Base-by-base conservation (phyloP, 352 stramenopile genomes). In the Peronosclerospora sorghi region DNA sequence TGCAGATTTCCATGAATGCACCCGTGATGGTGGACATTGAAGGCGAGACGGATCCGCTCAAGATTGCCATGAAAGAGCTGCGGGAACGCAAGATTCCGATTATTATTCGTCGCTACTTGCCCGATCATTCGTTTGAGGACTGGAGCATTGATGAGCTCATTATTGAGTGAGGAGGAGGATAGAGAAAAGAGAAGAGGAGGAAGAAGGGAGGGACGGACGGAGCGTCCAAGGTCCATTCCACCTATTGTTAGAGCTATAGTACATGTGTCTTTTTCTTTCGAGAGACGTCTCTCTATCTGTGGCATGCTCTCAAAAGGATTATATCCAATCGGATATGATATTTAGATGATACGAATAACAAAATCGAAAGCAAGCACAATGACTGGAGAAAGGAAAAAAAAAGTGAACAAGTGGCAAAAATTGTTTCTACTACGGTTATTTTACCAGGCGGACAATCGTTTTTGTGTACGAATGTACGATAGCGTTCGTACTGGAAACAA, bases 21-120 rank as follows among this genome's bases (percentile, higher is more conserved):
- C 92, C 92, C 0, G 86, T 97, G 34, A 97, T 97, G 87, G 91
- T 94, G 36, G 73, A 97, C 67, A 87, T 98, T 62, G 89, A 97
- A 48, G 94, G 93, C 48, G 95, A 99, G 78, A 99, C 96, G 34
- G 96, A 99, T 72, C 95, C 96, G 32, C 76, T 99, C 38, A 97
- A 98, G 67, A 99, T 99, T 66, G 96, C 96, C 17, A 96, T 98
- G 81, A 98, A 98, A 71, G 96, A 99, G 76, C 80, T 99, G 20
- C 83, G 91, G 36, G 95, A 98, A 61, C 77, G 95, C 63, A 99
- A 99, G 73, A 98, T 99, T 67, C 96, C 96, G 24, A 98, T 99
- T 62, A 98, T 99, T 63, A 98, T 99, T 63, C 88, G 96, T 42
- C 73, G 96, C 36, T 99, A 99, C 73, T 67, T 99, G 56, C 96